Evolutionary conservation across 2,329 filamentous ascomycete species (phyloP).

Genomic region (Aspergillus sp.): DNA sequence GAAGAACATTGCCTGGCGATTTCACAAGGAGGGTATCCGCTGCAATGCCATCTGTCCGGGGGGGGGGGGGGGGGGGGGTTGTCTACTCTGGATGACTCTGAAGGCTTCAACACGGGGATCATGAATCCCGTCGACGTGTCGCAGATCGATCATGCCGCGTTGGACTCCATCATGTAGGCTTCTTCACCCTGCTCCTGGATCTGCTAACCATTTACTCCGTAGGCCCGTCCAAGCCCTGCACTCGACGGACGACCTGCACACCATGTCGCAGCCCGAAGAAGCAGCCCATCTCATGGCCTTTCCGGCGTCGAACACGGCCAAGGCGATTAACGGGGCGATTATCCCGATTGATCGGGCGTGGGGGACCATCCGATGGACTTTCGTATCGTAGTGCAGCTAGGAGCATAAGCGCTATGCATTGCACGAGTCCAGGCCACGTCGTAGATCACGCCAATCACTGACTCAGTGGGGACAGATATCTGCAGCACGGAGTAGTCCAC

Average conservation of each 20-base stretch:
- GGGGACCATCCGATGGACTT: background rate
- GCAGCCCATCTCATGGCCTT: background rate
- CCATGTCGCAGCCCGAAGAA: background rate
- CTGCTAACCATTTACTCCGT: too few relatives aligned
- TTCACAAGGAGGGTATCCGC: slow-evolving; percentile 45
- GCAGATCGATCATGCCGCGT: background rate
- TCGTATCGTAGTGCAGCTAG: background rate
- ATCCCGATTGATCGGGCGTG: background rate
- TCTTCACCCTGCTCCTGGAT: too few relatives aligned
- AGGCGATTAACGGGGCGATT: background rate
- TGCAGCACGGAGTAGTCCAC: too few relatives aligned
- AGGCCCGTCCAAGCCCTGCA: background rate
- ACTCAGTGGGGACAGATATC: too few relatives aligned
- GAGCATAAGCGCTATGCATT: background rate
- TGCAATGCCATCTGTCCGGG: slow-evolving; percentile 49
- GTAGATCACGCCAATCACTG: background rate
- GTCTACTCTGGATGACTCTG: too few relatives aligned
- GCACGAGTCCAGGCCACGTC: background rate
- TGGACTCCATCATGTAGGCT: background rate
- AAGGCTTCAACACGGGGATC: background rate
- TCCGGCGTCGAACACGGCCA: background rate
- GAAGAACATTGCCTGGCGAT: slow-evolving; percentile 49
- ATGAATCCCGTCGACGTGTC: background rate
- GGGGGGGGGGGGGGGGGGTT: too few relatives aligned
- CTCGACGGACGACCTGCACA: background rate